Evolutionary conservation across 805 yeast species (phyloP), one percentile per base, ranked within the genome.

Genomic region (Kluyveromyces siamensis): DNA sequence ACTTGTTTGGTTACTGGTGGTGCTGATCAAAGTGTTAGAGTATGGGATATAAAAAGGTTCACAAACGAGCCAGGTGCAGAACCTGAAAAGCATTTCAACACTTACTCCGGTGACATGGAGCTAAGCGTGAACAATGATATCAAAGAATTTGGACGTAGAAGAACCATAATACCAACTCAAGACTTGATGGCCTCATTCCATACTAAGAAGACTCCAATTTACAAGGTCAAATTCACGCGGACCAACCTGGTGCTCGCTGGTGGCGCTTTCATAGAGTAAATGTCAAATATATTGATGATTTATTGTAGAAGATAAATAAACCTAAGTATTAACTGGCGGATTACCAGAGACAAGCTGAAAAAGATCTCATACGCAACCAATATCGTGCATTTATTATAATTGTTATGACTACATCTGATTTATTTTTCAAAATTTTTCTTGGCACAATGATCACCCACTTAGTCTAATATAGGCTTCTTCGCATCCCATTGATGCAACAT

Each of bases 151-250:
- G 73, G 79, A 50, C 77, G 76, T 56, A 76, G 83, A 51, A 75
- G 78, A 58, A 91, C 87, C 52, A 76, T 86, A 25, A 75, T 81
- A n/a, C 89, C 96, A 10, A 80, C 95, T 2, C 77, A 80, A 45
- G 99, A 93, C 66, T 95, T 91, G 59, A 77, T 93, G 80, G 89
- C 95, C 4, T 93, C 93, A 18, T 93, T 84, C 65, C 87, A 87
- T 67, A 91, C 99, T 0, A 93, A 89, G 68, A 83, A 83, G 66
- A 89, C 97, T 0, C 96, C 97, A 4, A 93, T 93, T 27, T 93
- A 84, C 70, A 87, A 87, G 58, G 95, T 93, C 36, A 89, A 84
- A 60, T 91, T 93, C 63, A 91, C 98, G 1, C 75, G 95, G 64
- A 74, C 96, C 51, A 93, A 93, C 68, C 69, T 93, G 56, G 90